Conservation (phyloP, 2,329 filamentous ascomycete species). For the Fusarium floridanum region DNA sequence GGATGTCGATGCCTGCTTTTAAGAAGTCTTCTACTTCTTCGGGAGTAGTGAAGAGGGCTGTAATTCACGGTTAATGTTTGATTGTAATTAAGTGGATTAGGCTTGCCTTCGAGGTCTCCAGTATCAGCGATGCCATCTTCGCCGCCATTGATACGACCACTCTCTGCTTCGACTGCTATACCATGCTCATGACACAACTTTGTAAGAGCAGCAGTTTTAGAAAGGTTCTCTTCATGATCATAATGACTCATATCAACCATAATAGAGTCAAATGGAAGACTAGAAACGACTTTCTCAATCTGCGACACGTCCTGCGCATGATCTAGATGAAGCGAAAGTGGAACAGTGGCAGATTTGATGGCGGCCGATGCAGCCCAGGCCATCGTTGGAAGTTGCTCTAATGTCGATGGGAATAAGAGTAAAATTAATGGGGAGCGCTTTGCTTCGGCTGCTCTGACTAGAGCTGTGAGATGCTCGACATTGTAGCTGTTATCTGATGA, state of each 20-base stretch:
- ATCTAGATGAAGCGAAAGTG: slow-evolving; percentile 50
- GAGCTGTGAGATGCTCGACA: slow-evolving; percentile 32
- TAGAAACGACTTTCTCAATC: background rate
- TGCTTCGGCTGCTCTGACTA: slow-evolving; percentile 27
- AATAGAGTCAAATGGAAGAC: slow-evolving; percentile 23
- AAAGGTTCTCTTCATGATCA: slow-evolving; percentile 9
- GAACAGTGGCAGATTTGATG: slow-evolving; percentile 55
- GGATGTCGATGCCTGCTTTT: slow-evolving; percentile 77
- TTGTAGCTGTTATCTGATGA: slow-evolving; percentile 19
- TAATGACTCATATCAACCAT: slow-evolving; percentile 26
- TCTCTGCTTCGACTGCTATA: slow-evolving; percentile 34
- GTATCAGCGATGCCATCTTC: slow-evolving; percentile 78
- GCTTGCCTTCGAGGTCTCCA: slow-evolving; percentile 57
- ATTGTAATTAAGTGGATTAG: background rate
- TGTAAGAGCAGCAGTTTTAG: slow-evolving; percentile 3
- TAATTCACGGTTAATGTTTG: background rate
- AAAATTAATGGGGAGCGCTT: slow-evolving; percentile 25
- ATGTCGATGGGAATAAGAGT: slow-evolving; percentile 18
- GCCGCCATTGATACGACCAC: slow-evolving; percentile 56
- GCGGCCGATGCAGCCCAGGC: slow-evolving; percentile 56
- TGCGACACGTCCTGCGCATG: slow-evolving; percentile 20
- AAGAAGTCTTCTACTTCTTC: slow-evolving; percentile 80
- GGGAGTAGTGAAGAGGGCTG: slow-evolving; percentile 67
- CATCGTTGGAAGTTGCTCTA: slow-evolving; percentile 19
- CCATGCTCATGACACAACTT: slow-evolving; percentile 3